Base-by-base conservation (phyloP, 257 asterid species). In the Henckelia pumila region DNA sequence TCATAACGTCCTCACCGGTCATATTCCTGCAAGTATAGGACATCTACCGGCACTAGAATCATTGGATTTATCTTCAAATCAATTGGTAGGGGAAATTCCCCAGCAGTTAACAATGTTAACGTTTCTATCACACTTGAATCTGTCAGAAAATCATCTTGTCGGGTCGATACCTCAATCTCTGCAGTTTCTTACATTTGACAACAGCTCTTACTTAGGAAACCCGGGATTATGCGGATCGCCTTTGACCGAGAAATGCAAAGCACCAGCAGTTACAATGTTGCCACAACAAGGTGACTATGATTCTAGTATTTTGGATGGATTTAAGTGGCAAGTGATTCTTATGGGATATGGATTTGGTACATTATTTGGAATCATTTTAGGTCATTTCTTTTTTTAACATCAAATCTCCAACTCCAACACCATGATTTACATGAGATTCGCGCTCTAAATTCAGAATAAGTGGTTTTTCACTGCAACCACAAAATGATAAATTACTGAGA, bases 291-390 rank as follows among this genome's bases (percentile, higher is more conserved):
- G 7, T 28, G 20, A 7, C 3, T 7, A 3, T 50, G 56, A 50
- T 50, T 16, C 21, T 50, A 50, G 30, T 28, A 28, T 50, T 14
- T 50, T 50, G 21, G 22, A 50, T 3, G 56, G 56, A 50, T 14
- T 50, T 14, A 50, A 16, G 21, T 50, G 56, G 22, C 56, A 50
- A 50, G 22, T 50, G 7, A 6, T 52, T 52, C 24, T 52, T 17
- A 19, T 52, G 58, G 58, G 24, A 24, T 52, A 52, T 19, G 58
- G 58, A 52, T 52, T n/a, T 52, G 58, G 24, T n/a, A n/a, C 57
- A 52, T 50, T 50, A 17, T 7, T 50, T 50, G 56, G 56, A 7
- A 50, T 52, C 8, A 20, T n/a, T 52, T 52, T 52, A n/a, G 58
- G 58, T 52, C 8, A n/a, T 52, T 52, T 52, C 24, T 5, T 52